Base-by-base conservation (phyloP, 1,284 basidiomycete species). In the Boletus semigastroideus region DNA sequence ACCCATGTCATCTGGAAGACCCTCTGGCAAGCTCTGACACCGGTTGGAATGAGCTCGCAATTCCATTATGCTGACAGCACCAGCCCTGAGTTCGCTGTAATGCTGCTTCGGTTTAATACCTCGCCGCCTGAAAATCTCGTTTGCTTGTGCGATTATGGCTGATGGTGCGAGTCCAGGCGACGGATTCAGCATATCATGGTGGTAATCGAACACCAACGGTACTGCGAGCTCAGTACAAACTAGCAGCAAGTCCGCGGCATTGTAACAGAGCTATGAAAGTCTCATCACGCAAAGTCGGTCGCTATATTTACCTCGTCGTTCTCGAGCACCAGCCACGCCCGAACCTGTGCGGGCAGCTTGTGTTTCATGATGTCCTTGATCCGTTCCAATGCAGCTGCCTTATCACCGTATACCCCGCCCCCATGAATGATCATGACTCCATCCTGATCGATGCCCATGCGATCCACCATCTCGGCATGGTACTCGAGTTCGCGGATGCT, bases 81-180 rank as follows among this genome's bases (percentile, higher is more conserved):
- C 90, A 1, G 83, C 80, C 28, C 90, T 75, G 11, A 86, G 83
- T 61, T 94, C 91, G 33, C 88, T 92, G 16, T 94, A 79, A 70
- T 97, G 94, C 64, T 94, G 92, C 70, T 96, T 97, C 19, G 91
- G 89, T 45, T 74, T 77, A 59, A 96, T 95, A 27, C 86, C 83
- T 19, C 90, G 86, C 37, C 74, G 74, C 42, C 74, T 70, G 78
- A 90, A 97, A 38, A 90, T 87, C n/a, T 78, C 80, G 52, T 87
- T 84, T 54, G 92, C 84, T 30, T 83, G 78, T 22, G 82, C 77
- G 42, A 92, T 85, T 52, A 93, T 83, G 40, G 77, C 77, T 0
- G 73, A 65, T 20, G 82, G 76, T 27, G 74, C 71, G 53, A 80
- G 56, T 17, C 54, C 78, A 46, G 73, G 78, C 40, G 78, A 87